Conservation (phyloP, 345 rosid species). For the Hypericum perforatum region DNA sequence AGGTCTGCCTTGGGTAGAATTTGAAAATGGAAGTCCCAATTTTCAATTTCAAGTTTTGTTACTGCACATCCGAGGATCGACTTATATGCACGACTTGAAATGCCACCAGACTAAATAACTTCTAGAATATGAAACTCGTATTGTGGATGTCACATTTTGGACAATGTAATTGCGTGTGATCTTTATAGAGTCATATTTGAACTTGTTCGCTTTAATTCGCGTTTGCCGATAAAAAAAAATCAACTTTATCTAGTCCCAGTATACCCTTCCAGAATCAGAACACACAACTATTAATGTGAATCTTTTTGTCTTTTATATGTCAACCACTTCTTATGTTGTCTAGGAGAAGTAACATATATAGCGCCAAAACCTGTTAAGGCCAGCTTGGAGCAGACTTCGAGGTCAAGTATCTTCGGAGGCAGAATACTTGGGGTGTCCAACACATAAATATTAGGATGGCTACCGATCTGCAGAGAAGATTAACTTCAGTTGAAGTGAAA, state of each 20-base stretch:
- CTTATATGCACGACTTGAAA: too few species aligned
- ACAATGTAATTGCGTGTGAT: too few species aligned
- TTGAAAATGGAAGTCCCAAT: background rate
- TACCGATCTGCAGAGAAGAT: slow-evolving; percentile 41
- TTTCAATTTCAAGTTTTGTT: background rate
- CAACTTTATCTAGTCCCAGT: too few species aligned
- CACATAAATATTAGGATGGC: slow-evolving; percentile 71
- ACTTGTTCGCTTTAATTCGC: too few species aligned
- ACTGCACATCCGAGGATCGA: too few species aligned
- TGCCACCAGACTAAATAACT: too few species aligned
- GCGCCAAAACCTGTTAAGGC: slow-evolving; percentile 57
- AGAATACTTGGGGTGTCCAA: slow-evolving; percentile 83
- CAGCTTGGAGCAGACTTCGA: slow-evolving; percentile 59
- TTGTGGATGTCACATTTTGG: too few species aligned
- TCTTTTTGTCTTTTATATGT: background rate
- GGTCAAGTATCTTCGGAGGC: slow-evolving; percentile 41
- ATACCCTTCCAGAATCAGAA: too few species aligned
- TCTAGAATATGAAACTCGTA: too few species aligned
- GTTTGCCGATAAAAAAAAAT: too few species aligned
- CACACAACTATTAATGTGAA: background rate
- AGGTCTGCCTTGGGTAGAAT: slow-evolving; percentile 1
- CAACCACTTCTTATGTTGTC: background rate
- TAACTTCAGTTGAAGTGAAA: background rate
- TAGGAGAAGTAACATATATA: background rate
- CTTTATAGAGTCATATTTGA: too few species aligned